A percentile compares a stretch with the other conserved stretches of the same genome.
These are phyloP conservation scores for Macrophomina tecta DNA, from an alignment of 2,329 filamentous ascomycete species.

Conservation along the genomic window DNA sequence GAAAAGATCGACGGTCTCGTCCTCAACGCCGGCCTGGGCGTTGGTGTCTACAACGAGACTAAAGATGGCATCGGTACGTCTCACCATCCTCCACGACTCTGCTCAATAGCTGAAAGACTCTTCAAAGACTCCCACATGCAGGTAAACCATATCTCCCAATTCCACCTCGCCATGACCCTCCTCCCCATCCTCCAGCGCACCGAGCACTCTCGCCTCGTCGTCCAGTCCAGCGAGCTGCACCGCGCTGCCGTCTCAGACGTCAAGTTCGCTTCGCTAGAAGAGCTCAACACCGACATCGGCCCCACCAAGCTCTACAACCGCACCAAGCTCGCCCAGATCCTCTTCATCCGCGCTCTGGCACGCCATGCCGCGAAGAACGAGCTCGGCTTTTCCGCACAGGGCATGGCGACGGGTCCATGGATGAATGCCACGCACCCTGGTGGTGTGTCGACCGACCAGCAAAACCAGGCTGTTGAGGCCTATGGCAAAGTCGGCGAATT, in stretches of 20 bases:
- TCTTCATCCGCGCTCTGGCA: slow-evolving; percentile 53
- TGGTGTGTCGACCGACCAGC: slow-evolving; percentile 56
- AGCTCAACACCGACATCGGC: slow-evolving; percentile 59
- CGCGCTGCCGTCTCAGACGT: slow-evolving; percentile 40
- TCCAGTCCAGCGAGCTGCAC: slow-evolving; percentile 59
- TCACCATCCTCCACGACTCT: neutral
- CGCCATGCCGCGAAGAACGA: slow-evolving; percentile 47
- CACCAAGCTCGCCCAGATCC: slow-evolving; percentile 57
- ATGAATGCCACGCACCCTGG: slow-evolving; percentile 59
- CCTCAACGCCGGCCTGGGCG: slow-evolving; percentile 58
- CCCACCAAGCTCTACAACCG: slow-evolving; percentile 56
- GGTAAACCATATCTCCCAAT: slow-evolving; percentile 58
- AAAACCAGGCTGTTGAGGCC: slow-evolving; percentile 55
- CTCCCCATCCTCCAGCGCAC: slow-evolving; percentile 49
- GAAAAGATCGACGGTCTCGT: slow-evolving; percentile 54
- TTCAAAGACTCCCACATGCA: slow-evolving; percentile 54
- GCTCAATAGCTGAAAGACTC: neutral
- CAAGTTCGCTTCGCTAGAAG: slow-evolving; percentile 52
- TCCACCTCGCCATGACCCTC: slow-evolving; percentile 55
- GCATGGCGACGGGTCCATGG: slow-evolving; percentile 42
- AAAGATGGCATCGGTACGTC: slow-evolving; percentile 52
- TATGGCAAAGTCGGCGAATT: slow-evolving; percentile 56
- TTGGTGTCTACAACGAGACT: slow-evolving; percentile 56
- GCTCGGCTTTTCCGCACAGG: slow-evolving; percentile 38
- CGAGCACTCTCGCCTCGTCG: slow-evolving; percentile 54